These are phyloP conservation scores for Oligophagozyma castellii DNA, from an alignment of 1,139 yeast genomes.

Conservation along the genomic window DNA sequence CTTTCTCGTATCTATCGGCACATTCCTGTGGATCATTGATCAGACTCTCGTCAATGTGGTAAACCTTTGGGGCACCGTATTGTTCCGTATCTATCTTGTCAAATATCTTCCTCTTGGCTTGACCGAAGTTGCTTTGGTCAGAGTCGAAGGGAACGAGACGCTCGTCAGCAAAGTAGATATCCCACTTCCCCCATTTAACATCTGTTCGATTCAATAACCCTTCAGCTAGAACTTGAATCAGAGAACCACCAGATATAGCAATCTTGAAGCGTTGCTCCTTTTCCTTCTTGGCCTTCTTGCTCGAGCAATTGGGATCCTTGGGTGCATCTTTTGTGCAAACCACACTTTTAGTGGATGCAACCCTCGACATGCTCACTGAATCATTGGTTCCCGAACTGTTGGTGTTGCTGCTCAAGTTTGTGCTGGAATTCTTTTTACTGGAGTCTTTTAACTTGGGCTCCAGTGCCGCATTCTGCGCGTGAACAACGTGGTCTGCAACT, in stretches of 20 bases:
- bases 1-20: conserved; percentile 84
- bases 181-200: conserved; percentile 91
- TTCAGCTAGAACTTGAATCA: conserved; percentile 71
- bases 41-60: conserved; percentile 66
- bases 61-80: conserved; percentile 52
- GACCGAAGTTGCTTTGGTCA: conserved; percentile 79
- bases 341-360: conserved; percentile 8
- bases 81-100: conserved; percentile 42
- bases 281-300: conserved; percentile 13
- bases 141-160: conserved; percentile 81
- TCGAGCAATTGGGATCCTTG: no score
- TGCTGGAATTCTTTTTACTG: conserved; percentile 10
- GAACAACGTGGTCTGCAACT: conserved; percentile 77
- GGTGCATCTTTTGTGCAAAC: conserved; percentile 5
- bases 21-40: conserved; percentile 84
- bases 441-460: conserved; percentile 10
- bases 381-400: conserved; percentile 2
- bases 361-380: conserved; percentile 7
- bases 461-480: conserved; percentile 50
- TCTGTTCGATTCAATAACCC: conserved; percentile 65
- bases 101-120: conserved; percentile 68
- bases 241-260: conserved; percentile 87
- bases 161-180: conserved; percentile 92
- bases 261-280: conserved; percentile 53
- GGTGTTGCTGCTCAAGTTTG: conserved; percentile 5